Conservation (phyloP, 1,284 basidiomycete genomes). For the Phenoliferia sp. region DNA sequence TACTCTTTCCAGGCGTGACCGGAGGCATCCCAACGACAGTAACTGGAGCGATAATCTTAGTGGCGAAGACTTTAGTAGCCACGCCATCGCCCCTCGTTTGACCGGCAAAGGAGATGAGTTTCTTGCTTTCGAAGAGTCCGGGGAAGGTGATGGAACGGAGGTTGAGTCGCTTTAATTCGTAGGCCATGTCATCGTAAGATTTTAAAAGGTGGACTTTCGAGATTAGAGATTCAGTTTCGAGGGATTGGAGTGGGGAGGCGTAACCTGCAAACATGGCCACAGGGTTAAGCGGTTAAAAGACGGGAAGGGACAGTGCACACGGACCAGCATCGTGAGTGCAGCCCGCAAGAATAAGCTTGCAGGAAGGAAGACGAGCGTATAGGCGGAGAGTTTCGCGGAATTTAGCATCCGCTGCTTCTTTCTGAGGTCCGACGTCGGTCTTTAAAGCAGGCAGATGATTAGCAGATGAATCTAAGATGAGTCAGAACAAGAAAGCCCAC, state of each 20-base stretch:
- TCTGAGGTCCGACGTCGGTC: constrained; percentile 21
- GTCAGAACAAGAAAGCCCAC: not conserved
- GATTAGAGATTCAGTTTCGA: constrained; percentile 19
- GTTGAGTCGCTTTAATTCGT: constrained; percentile 27
- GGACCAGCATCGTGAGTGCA: constrained; percentile 22
- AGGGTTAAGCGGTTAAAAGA: not conserved
- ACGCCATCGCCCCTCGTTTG: not conserved
- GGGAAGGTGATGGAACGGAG: constrained; percentile 16
- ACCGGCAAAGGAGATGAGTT: constrained; percentile 8
- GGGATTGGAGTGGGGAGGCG: constrained; percentile 16
- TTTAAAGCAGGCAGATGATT: not conserved
- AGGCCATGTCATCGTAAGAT: constrained; percentile 20
- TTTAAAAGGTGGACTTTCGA: constrained; percentile 22
- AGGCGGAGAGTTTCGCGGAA: constrained; percentile 18
- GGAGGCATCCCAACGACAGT: not conserved
- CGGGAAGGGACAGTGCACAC: not conserved
- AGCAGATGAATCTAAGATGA: no score
- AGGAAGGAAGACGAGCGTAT: constrained; percentile 17
- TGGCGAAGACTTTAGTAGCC: not conserved
- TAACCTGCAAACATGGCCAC: constrained; percentile 6
- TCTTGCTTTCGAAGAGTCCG: constrained; percentile 23
- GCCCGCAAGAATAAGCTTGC: constrained; percentile 28
- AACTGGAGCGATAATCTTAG: not conserved
- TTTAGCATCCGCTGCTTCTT: constrained; percentile 29
- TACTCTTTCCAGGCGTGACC: not conserved